phyloP scores from a whole-genome alignment of 2,329 filamentous ascomycete species.

The Fusarium sp. region DNA sequence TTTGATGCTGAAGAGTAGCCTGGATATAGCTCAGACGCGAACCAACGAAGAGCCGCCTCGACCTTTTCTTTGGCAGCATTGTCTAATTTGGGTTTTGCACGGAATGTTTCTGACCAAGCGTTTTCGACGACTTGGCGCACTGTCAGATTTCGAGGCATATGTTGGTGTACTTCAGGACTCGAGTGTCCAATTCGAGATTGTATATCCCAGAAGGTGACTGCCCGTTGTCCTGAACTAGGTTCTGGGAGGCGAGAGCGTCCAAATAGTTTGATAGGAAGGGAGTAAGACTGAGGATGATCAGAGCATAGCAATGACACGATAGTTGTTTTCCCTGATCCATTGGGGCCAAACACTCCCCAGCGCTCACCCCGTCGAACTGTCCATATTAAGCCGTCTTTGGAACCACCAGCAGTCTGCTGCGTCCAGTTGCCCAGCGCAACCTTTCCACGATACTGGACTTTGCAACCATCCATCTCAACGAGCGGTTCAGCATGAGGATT shows the following conservation, averaged over 20 bases:
- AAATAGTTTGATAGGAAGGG: constrained; percentile 87
- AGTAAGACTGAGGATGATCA: constrained; percentile 95
- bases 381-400: constrained; percentile 79
- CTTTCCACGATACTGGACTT: constrained; percentile 83
- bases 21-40: constrained; percentile 81
- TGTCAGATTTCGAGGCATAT: constrained; percentile 84
- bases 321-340: constrained; percentile 96
- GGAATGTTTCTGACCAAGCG: constrained; percentile 91
- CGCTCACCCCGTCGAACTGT: constrained; percentile 84
- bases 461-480: constrained; percentile 88
- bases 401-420: constrained; percentile 65
- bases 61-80: constrained; percentile 69
- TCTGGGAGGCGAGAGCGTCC: constrained; percentile 84
- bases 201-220: constrained; percentile 92
- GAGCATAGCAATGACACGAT: constrained; percentile 92
- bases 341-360: constrained; percentile 94
- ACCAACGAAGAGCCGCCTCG: constrained; percentile 79
- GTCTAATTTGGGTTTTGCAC: constrained; percentile 75
- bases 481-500: constrained; percentile 71
- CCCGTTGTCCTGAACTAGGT: constrained; percentile 72
- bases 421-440: constrained; percentile 85
- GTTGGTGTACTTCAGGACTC: constrained; percentile 92
- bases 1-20: constrained; percentile 45
- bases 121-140: constrained; percentile 83
- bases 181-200: constrained; percentile 92